Percentiles rank a stretch among this genome's conserved stretches.
phyloP scores from a whole-genome alignment of 2,329 filamentous ascomycete genomes.

The Dissoconium aciculare region DNA sequence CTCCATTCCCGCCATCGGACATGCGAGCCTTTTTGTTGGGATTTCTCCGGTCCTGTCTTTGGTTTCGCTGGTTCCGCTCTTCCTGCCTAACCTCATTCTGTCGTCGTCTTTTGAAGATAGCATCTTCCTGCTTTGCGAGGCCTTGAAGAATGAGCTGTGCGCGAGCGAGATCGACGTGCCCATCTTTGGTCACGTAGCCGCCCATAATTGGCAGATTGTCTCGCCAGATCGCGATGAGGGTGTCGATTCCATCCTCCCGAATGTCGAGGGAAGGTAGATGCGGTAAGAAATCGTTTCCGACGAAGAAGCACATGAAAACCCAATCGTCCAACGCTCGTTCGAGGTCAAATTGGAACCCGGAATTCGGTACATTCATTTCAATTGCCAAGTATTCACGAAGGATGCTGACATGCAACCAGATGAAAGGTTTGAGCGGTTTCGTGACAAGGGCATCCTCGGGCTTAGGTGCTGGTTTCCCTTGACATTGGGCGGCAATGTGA shows the following conservation, averaged over 20 bases:
- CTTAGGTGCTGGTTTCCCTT: slow-evolving; percentile 63
- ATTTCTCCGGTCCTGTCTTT: slow-evolving; percentile 46
- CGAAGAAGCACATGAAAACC: slow-evolving; percentile 99
- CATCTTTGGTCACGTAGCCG: slow-evolving; percentile 91
- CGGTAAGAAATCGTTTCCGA: slow-evolving; percentile 94
- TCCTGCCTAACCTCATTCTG: slow-evolving; percentile 74
- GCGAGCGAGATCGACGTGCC: slow-evolving; percentile 70
- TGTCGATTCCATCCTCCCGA: slow-evolving; percentile 92
- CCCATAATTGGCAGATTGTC: slow-evolving; percentile 85
- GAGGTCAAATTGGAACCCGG: slow-evolving; percentile 80
- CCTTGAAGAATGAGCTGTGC: slow-evolving; percentile 80
- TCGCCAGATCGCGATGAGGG: slow-evolving; percentile 90
- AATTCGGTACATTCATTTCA: slow-evolving; percentile 68
- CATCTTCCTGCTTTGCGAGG: slow-evolving; percentile 81
- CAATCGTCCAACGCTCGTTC: slow-evolving; percentile 93
- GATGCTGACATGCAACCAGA: slow-evolving; percentile 90
- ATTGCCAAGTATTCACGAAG: slow-evolving; percentile 84
- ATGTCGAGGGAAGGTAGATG: slow-evolving; percentile 97
- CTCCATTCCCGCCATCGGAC: slow-evolving; percentile 16
- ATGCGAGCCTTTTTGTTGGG: slow-evolving; percentile 23
- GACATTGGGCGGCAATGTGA: slow-evolving; percentile 76
- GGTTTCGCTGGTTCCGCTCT: slow-evolving; percentile 63
- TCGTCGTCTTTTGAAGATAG: slow-evolving; percentile 77
- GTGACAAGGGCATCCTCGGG: slow-evolving; percentile 60
- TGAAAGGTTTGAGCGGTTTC: slow-evolving; percentile 82